These are phyloP conservation scores for Rugonectria rugulosa DNA, from an alignment of 2,329 filamentous ascomycete species.

Conservation along the genomic window DNA sequence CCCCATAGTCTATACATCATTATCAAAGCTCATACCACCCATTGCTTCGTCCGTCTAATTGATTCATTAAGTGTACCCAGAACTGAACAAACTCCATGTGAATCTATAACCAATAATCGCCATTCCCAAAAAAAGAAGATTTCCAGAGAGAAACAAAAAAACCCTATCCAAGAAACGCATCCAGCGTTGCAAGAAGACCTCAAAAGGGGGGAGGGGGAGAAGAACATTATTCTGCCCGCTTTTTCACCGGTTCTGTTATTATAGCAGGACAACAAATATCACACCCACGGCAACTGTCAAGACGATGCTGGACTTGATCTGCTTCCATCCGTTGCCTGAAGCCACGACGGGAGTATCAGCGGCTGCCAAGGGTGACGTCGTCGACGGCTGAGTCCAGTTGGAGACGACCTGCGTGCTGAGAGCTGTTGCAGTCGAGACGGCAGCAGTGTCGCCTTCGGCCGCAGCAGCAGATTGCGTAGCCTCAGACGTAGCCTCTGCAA, in stretches of 20 bases:
- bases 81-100: no score
- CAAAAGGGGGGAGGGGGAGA: no score
- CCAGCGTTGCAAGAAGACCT: background rate
- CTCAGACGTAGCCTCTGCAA: background rate
- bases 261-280: slow-evolving; percentile 23
- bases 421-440: background rate
- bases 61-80: no score
- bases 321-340: slow-evolving; percentile 20
- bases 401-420: background rate
- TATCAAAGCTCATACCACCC: background rate
- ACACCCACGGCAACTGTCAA: slow-evolving; percentile 21
- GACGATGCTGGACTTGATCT: slow-evolving; percentile 19
- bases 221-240: no score
- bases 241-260: background rate
- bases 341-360: slow-evolving; percentile 15
- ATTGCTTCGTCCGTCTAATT: background rate
- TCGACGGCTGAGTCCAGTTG: background rate
- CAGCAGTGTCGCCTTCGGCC: no score
- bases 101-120: no score
- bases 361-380: slow-evolving; percentile 23
- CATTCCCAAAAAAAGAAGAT: no score
- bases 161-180: background rate
- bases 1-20: slow-evolving; percentile 1
- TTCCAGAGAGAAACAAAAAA: no score
- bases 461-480: no score